Base-by-base conservation (phyloP, 352 stramenopile genomes). In the Plasmopara viticola region DNA sequence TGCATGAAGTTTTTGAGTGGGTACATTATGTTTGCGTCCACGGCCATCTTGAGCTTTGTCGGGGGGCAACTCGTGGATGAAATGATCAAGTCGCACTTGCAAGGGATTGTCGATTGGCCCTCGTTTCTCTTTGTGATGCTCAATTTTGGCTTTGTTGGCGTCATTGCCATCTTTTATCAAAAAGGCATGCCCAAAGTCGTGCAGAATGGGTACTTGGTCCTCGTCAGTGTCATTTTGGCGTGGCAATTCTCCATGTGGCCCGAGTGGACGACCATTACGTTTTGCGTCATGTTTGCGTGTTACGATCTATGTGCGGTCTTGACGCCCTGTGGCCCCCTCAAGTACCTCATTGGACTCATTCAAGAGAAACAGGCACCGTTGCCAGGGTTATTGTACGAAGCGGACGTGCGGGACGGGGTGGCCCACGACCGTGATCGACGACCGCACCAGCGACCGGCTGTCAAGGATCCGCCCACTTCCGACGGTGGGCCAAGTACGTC, bases 251-350 rank as follows among this genome's bases (percentile, higher is more conserved):
- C 87, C 41, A 95, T 97, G 74, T 97, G 98, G 69, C 93, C 96
- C 28, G 86, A 97, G 70, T 97, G 85, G 86, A 96, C 84, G 28
- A 94, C 84, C 20, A 93, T 91, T 66, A 89, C 78, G 15, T 91
- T 97, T 47, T 90, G 89, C 34, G 78, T 98, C 48, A 96, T 98
- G 71, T 90, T 99, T 57, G 97, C 95, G 3, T 72, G 97, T 33
- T 99, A 99, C 70, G 97, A 99, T 79, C 71, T 99, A 8, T 98
- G 94, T 62, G 97, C 97, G 5, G 97, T 99, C 8, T 67, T 99
- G 5, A 98, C 96, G 6, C 97, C 97, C 0, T 99, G 94, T 65
- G 97, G 97, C 9, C 97, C 97, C 18, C 73, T 99, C 28, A 98
- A 86, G 79, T 95, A 59, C 61, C 96, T 71, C 61, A 84, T 95